Evolutionary conservation across 371 early-diverging fungal genomes (phyloP).

Genomic region (Apophysomyces trapeziformis): DNA sequence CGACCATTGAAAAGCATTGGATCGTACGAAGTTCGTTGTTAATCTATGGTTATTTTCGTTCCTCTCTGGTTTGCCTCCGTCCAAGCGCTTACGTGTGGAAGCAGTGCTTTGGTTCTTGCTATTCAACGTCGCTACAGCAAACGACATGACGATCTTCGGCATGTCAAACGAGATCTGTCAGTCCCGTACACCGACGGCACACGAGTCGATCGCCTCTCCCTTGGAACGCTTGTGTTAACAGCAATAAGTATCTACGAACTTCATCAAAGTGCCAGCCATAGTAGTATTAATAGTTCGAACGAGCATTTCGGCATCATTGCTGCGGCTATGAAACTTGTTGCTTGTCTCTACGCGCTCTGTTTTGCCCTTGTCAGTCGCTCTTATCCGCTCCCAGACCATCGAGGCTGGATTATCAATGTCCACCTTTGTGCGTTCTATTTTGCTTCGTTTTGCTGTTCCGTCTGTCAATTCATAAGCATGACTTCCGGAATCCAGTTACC

Average conservation of each 20-base stretch:
- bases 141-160: neutral
- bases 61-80: slow-evolving; percentile 18
- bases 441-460: slow-evolving; percentile 14
- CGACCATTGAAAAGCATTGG: too few species aligned
- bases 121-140: slow-evolving; percentile 16
- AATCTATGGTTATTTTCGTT: neutral
- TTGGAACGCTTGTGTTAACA: slow-evolving; percentile 18
- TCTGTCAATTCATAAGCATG: slow-evolving; percentile 17
- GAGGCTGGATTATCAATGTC: slow-evolving; percentile 37
- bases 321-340: slow-evolving; percentile 13
- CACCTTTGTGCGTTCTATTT: slow-evolving; percentile 32
- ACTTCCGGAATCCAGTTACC: neutral
- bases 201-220: slow-evolving; percentile 20
- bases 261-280: neutral
- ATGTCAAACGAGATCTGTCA: slow-evolving; percentile 23
- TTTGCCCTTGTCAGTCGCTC: slow-evolving; percentile 22
- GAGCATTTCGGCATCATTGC: slow-evolving; percentile 9
- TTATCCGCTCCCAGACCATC: slow-evolving; percentile 21
- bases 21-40: neutral
- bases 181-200: slow-evolving; percentile 25
- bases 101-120: slow-evolving; percentile 23
- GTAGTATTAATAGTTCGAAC: neutral
- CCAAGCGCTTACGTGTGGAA: slow-evolving; percentile 3
- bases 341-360: slow-evolving; percentile 27
- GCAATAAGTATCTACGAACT: slow-evolving; percentile 15